Conservation (phyloP, 129 eudicot genomes). For the Helichrysum umbraculigerum region DNA sequence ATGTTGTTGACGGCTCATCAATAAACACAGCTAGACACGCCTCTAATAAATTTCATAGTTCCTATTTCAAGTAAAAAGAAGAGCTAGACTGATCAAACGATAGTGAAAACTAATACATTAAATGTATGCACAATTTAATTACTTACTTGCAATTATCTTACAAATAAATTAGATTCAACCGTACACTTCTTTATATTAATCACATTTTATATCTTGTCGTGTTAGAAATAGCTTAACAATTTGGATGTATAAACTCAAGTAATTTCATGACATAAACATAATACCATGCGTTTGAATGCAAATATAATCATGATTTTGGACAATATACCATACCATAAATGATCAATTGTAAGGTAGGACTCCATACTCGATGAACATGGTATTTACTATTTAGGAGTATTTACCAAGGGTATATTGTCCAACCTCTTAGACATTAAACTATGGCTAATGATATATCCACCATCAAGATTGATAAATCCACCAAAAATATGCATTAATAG, state of each 20-base stretch:
- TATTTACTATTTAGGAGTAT: no score
- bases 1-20: no score
- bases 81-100: background rate
- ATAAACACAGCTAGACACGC: background rate
- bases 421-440: no score
- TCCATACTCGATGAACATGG: background rate
- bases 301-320: background rate
- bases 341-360: background rate
- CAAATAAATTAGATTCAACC: no score
- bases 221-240: background rate
- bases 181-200: no score
- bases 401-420: no score
- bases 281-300: background rate
- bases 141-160: no score
- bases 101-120: background rate
- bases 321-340: background rate
- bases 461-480: no score
- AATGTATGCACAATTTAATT: no score
- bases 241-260: background rate
- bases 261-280: slow-evolving; percentile 4
- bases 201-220: background rate
- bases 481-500: no score
- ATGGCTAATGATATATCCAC: no score
- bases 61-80: background rate
- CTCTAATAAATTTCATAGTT: background rate